A percentile compares a stretch with the other conserved stretches of the same genome.
Evolutionary conservation across 2,329 filamentous ascomycete genomes (phyloP).

Genomic region (Microascus cirrosus): DNA sequence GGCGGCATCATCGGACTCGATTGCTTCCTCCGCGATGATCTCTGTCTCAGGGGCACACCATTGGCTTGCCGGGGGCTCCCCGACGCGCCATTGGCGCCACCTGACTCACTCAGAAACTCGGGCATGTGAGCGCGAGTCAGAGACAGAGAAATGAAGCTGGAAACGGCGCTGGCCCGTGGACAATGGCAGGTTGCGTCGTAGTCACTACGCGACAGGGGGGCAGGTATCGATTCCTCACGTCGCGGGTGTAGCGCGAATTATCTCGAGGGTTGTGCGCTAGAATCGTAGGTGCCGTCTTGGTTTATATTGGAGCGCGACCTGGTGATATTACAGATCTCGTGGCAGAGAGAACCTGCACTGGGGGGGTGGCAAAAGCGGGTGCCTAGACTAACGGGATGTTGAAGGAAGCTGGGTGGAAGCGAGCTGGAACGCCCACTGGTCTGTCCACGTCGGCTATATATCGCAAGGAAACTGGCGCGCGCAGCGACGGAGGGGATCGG

Average conservation of each 20-base stretch:
- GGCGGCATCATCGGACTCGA: conserved; percentile 66
- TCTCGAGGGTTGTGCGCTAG: neutral
- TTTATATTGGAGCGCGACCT: neutral
- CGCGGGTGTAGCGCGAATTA: neutral
- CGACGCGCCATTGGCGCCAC: conserved; percentile 12
- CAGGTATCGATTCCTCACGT: neutral
- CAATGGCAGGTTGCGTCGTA: neutral
- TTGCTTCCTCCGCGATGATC: conserved; percentile 36
- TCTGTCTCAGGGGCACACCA: conserved; percentile 23
- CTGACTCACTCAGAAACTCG: conserved; percentile 8
- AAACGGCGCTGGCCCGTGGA: neutral
- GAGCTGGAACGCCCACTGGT: too few species aligned
- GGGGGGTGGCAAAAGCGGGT: neutral
- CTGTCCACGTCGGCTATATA: too few species aligned
- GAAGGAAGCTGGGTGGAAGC: neutral
- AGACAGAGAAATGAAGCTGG: neutral
- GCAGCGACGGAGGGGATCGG: too few species aligned
- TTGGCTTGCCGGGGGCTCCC: conserved; percentile 16
- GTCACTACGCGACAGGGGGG: neutral
- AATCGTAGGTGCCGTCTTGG: neutral
- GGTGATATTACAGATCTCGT: neutral
- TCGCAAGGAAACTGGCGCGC: too few species aligned
- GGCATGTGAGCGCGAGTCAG: neutral
- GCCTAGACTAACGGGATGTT: neutral
- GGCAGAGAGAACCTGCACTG: neutral